Percentiles rank a stretch among this genome's conserved stretches.
Conservation (phyloP, 768 basidiomycete species). For the Mrakia gelida region DNA sequence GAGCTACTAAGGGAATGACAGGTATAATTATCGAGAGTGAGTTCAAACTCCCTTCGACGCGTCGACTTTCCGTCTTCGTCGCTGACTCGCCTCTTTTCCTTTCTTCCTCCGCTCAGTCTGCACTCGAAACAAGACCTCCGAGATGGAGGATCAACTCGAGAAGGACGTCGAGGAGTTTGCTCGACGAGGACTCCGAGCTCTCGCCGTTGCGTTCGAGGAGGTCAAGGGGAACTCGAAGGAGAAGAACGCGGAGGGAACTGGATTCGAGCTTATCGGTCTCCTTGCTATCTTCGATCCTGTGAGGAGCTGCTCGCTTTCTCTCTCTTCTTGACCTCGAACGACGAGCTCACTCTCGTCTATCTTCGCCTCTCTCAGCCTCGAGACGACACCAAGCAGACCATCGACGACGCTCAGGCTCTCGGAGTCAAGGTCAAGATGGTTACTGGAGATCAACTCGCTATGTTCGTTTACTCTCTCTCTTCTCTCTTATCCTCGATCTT, state of each 20-base stretch:
- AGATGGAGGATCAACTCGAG: conserved; percentile 84
- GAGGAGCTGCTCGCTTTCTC: neutral
- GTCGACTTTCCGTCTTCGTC: neutral
- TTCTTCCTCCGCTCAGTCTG: conserved; percentile 69
- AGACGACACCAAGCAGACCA: conserved; percentile 97
- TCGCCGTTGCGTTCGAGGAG: conserved; percentile 94
- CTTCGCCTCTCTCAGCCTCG: conserved; percentile 54
- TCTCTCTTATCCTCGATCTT: too few species aligned
- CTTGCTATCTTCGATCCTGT: conserved; percentile 91
- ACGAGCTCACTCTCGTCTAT: neutral
- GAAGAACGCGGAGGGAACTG: conserved; percentile 70
- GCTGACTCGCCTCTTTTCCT: neutral
- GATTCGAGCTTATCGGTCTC: conserved; percentile 95
- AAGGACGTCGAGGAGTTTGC: conserved; percentile 95
- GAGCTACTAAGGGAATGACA: conserved; percentile 99
- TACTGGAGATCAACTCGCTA: conserved; percentile 99
- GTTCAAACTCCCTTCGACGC: neutral
- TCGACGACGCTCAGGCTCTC: conserved; percentile 90
- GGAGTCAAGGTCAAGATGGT: conserved; percentile 99
- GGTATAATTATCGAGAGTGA: conserved; percentile 65
- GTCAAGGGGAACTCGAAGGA: conserved; percentile 75
- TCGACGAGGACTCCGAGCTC: conserved; percentile 92
- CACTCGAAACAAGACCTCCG: conserved; percentile 93
- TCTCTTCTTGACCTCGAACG: neutral
- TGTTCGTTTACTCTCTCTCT: conserved; percentile 40